Conservation (phyloP, 495 filamentous ascomycete species). For the Xylaria castorea region DNA sequence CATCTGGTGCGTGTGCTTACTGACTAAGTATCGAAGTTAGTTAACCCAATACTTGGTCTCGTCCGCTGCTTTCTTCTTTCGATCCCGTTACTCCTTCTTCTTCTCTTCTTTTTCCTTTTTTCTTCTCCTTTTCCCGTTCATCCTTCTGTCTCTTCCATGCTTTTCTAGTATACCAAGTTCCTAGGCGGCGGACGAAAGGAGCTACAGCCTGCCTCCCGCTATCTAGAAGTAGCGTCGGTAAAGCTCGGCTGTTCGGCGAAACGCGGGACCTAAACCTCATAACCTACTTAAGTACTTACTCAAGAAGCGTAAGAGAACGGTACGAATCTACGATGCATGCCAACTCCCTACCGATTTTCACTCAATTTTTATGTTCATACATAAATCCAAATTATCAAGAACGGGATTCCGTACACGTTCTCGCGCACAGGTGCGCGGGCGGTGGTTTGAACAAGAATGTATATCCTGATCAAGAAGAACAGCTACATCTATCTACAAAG, state of each 20-base stretch:
- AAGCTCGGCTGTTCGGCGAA: slow-evolving; percentile 27
- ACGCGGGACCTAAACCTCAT: not conserved
- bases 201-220: not conserved
- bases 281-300: not conserved
- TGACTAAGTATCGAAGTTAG: not conserved
- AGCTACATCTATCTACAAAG: not conserved
- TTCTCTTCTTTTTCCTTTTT: not conserved
- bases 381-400: not conserved
- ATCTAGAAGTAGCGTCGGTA: slow-evolving; percentile 4
- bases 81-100: not conserved
- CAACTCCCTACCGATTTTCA: not conserved
- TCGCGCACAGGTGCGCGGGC: not conserved
- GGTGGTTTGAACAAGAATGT: not conserved
- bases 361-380: no score
- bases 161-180: not conserved
- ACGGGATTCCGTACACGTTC: not conserved
- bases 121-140: not conserved
- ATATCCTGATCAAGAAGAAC: not conserved
- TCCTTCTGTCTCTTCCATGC: no score
- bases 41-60: not conserved
- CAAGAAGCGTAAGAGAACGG: not conserved
- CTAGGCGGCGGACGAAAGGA: slow-evolving; percentile 2
- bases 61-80: not conserved
- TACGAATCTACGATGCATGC: not conserved
- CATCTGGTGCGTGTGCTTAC: no score